A percentile compares a stretch with the other conserved stretches of the same genome.
Conservation (phyloP, 176 grass and related monocot species). For the Bothriochloa decipiens region DNA sequence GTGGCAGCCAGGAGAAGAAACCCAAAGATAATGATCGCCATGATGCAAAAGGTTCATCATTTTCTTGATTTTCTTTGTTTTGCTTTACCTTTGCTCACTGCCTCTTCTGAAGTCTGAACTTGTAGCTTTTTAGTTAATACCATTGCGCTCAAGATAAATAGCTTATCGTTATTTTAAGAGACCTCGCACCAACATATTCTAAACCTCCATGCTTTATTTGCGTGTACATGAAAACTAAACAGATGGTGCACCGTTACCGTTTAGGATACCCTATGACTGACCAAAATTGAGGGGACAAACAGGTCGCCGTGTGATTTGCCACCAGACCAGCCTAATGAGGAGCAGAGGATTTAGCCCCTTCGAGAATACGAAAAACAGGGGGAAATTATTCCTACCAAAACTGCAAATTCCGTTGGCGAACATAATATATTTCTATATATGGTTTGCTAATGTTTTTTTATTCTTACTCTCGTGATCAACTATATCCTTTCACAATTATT, state of each 20-base stretch:
- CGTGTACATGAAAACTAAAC: neutral
- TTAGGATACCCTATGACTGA: conserved; percentile 7
- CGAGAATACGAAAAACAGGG: neutral
- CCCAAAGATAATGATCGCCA: conserved; percentile 3
- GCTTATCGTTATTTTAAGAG: neutral
- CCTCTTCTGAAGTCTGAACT: conserved; percentile 4
- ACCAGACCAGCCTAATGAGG: conserved; percentile 11
- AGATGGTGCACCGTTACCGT: conserved; percentile 6
- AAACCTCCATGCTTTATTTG: neutral
- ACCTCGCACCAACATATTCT: conserved; percentile 11
- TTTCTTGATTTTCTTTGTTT: conserved; percentile 24
- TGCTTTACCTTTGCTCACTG: conserved; percentile 25
- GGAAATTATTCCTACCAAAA: conserved; percentile 1
- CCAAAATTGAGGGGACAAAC: neutral
- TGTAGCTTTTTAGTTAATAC: neutral
- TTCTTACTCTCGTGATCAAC: conserved; percentile 2
- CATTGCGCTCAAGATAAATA: conserved; percentile 16
- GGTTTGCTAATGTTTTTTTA: neutral
- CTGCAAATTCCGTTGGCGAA: neutral
- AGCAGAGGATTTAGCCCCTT: conserved; percentile 12
- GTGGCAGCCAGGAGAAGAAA: conserved; percentile 23
- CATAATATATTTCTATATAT: neutral
- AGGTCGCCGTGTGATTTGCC: neutral
- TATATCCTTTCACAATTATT: conserved; percentile 13
- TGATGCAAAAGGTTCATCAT: conserved; percentile 42